Base-by-base conservation (phyloP, 805 yeast genomes). In the Candida hungchunana region DNA sequence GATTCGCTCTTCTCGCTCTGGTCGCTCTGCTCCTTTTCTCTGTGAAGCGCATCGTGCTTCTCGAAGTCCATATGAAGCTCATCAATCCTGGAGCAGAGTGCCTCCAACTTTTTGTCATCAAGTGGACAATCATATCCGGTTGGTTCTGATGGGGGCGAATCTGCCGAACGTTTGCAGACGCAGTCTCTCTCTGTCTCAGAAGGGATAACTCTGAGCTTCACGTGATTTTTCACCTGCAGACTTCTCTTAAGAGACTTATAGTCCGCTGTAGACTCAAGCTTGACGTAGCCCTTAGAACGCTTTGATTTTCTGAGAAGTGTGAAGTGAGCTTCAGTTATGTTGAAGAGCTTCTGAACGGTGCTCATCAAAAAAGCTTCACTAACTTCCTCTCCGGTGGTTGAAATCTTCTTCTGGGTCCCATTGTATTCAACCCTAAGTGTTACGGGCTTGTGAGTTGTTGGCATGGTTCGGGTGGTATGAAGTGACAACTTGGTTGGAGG, bases 271-370 rank as follows among this genome's bases (percentile, higher is more conserved):
- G 34, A 17, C 8, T 33, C 25, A 18, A 45, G 15, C 5, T 22
- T 17, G 4, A 40, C 39, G 22, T 42, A 45, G 7, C 40, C 36
- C 26, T 40, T 39, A 17, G 31, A 18, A 24, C 36, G 29, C 36
- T 42, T 45, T 7, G 49, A 45, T 30, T 40, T 39, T 34, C 49
- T 39, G n/a, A 34, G 21, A 26, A 45, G 29, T 3, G 10, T 25
- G 37, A 38, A 44, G 19, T 33, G n/a, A n/a, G n/a, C n/a, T n/a
- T n/a, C 29, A 15, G 34, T 11, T 14, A 35, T n/a, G 11, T 32
- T 40, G 24, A 22, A 37, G 7, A 33, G 13, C 14, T 23, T 29
- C 6, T 17, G 22, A 13, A 36, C 34, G 9, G 29, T 9, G 17
- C 15, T 22, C 1, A 26, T 13, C 16, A 43, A 39, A 13, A 9